Conservation (phyloP, 441 rosid species). For the Mallotus japonicus region DNA sequence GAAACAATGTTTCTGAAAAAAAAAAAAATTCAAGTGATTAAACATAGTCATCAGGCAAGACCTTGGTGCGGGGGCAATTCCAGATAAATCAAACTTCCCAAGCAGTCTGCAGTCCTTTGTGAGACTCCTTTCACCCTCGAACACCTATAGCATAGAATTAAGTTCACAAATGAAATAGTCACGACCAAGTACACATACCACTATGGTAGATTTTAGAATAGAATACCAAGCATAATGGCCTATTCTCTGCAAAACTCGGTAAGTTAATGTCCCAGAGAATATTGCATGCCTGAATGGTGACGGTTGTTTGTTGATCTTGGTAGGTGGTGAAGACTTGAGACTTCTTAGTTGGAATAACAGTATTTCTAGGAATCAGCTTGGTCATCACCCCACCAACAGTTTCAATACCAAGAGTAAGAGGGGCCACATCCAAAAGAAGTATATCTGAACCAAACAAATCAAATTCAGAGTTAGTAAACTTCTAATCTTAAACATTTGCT, state of each 20-base stretch:
- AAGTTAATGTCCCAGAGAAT: background rate
- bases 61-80: constrained; percentile 86
- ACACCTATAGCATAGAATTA: constrained; percentile 43
- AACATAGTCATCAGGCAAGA: constrained; percentile 7
- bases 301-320: constrained; percentile 89
- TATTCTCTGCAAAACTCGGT: too few relatives aligned
- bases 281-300: constrained; percentile 64
- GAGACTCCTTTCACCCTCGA: constrained; percentile 90
- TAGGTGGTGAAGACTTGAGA: constrained; percentile 89
- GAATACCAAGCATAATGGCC: too few relatives aligned
- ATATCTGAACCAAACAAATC: constrained; percentile 43
- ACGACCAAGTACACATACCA: too few relatives aligned
- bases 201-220: too few relatives aligned
- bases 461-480: background rate
- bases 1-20: background rate
- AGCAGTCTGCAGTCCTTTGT: constrained; percentile 79
- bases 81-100: constrained; percentile 72
- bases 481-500: too few relatives aligned
- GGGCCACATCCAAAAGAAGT: constrained; percentile 82
- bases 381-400: constrained; percentile 97
- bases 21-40: background rate
- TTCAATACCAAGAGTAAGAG: constrained; percentile 82
- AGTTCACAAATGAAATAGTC: background rate
- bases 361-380: constrained; percentile 88
- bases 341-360: constrained; percentile 80